Evolutionary conservation across 2,329 filamentous ascomycete species (phyloP), one percentile per base, ranked within the genome.

Genomic region (Aspergillus sp.): DNA sequence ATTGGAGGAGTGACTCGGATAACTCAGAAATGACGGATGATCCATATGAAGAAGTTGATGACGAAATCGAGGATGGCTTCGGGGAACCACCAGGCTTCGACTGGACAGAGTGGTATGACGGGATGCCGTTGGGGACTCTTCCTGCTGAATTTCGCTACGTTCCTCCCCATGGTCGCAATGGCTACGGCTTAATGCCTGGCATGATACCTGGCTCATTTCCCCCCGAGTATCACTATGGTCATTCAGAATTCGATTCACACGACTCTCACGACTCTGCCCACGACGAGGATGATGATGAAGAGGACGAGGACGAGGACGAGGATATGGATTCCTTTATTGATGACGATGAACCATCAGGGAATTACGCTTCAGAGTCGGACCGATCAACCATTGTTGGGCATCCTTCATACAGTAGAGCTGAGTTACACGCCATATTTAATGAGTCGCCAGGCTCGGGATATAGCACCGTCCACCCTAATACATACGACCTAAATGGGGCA

Each of bases 1-100:
- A 66, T 44, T 64, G 73, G 64, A 80, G 74, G 64, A 81, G 75
- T 56, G 79, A 79, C 54, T 75, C 78, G 60, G 78, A 79, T 15
- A 63, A 68, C 45, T 67, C 68, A 66, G 80, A 64, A 68, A 77
- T 62, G 77, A 82, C 67, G 61, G 80, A 65, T 31, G 65, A 60
- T 3, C 43, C 44, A 15, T 54, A 47, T 23, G 52, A 39, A 12
- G 52, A 47, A 7, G 60, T 64, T 9, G 66, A 65, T 6, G 68
- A 55, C 6, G 51, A 58, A 7, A 33, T 66, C 44, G 71, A 73
- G 24, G 71, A 66, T 41, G 72, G 67, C 2, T 70, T 71, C 56
- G 70, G 64, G 35, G 70, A 70, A 12, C 60, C 68, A 17, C 67
- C 72, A 2, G 66, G 68, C 24, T 64, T 63, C 41, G 63, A 63